A percentile compares a stretch with the other conserved stretches of the same genome.
Conservation (phyloP, 257 asterid species). For the Misopates orontium region DNA sequence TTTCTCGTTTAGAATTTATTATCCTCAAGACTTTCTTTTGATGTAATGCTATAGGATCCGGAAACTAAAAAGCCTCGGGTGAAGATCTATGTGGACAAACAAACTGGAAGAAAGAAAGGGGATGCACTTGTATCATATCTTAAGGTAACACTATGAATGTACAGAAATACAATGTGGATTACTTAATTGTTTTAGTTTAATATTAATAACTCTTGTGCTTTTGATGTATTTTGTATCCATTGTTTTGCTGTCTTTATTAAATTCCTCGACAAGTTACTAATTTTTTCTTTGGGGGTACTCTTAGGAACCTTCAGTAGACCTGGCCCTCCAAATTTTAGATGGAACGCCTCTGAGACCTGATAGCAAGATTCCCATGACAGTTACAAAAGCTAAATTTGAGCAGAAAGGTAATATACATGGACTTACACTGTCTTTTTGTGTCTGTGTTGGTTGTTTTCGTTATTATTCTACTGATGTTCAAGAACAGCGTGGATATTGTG, state of each 20-base stretch:
- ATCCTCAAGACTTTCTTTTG: constrained; percentile 23
- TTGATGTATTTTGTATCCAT: constrained; percentile 3
- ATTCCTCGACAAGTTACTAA: background rate
- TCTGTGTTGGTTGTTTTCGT: constrained; percentile 14
- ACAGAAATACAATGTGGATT: no score
- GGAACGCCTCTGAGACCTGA: constrained; percentile 83
- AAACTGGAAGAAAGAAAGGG: constrained; percentile 84
- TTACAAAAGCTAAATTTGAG: constrained; percentile 81
- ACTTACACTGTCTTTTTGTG: constrained; percentile 11
- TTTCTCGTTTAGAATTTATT: constrained; percentile 10
- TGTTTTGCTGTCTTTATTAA: constrained; percentile 18
- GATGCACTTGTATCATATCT: constrained; percentile 92
- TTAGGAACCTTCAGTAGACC: constrained; percentile 95
- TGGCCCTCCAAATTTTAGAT: constrained; percentile 83
- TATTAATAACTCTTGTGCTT: constrained; percentile 2
- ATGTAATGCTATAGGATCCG: constrained; percentile 62
- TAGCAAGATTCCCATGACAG: constrained; percentile 73
- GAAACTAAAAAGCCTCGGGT: constrained; percentile 92
- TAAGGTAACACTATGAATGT: constrained; percentile 53
- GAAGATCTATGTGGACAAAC: constrained; percentile 83
- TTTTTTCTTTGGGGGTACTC: constrained; percentile 18
- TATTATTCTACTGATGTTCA: constrained; percentile 1
- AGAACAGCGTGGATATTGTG: constrained; percentile 6
- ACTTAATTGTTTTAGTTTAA: constrained; percentile 14
- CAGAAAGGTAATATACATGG: constrained; percentile 68